Evolutionary conservation across 2,329 filamentous ascomycete species (phyloP), one percentile per base, ranked within the genome.

Genomic region (Ceratocystis variospora): DNA sequence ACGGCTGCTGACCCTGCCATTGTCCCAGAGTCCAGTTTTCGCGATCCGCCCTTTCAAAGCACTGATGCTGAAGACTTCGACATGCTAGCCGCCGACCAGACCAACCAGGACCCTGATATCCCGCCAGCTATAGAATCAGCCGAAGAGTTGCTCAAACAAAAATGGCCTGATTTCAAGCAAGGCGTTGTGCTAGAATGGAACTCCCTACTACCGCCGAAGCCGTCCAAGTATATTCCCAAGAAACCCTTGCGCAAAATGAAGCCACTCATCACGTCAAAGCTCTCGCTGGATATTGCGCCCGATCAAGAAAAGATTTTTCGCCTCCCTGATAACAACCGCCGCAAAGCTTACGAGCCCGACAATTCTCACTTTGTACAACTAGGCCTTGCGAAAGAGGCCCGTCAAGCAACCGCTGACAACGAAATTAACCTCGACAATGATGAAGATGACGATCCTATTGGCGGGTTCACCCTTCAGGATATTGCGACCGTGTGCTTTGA

Each of bases 231-330:
- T 75, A 81, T 88, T 69, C 87, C 88, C 66, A 94, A 96, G 75
- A 84, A 85, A 48, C 90, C 92, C 0, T 70, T 80, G 0, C 96
- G 91, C 75, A 86, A 86, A 50, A 89, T 91, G 0, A 94, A 92
- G 75, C 81, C 89, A 17, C 80, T 97, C 2, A 82, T 91, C 4
- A 90, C 91, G 0, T 92, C 88, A 22, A 99, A 99, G 75, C 81
- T 96, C 66, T 91, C 85, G 68, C 80, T 99, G 15, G 94, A 99
- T 68, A 79, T 97, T 44, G 88, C 89, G 2, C 81, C 84, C 61
- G 94, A 97, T 71, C 89, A 96, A 70, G 90, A 96, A 74, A 90
- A 91, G 71, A 80, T 83, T 31, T 99, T 97, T 74, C 85, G 86
- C 66, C 83, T 93, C n/a, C 61, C 65, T 5, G 64, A 48, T n/a